Base-by-base conservation (phyloP, 2,329 filamentous ascomycete species). In the Elsinoe ampelina region DNA sequence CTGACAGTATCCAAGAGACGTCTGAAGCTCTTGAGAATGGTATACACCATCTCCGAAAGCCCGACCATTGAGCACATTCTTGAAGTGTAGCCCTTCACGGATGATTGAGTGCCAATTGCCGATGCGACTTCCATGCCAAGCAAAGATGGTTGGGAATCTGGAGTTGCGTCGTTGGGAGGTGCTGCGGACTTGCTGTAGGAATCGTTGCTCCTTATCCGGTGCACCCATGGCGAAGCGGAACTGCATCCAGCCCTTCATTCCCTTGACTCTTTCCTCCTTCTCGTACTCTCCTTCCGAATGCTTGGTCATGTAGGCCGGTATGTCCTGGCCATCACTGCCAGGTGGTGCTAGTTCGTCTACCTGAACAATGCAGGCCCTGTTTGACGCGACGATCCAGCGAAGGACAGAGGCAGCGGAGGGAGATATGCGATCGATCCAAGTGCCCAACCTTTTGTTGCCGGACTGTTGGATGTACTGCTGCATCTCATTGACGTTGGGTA, bases 71-170 rank as follows among this genome's bases (percentile, higher is more conserved):
- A 67, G 41, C 0, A 73, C 71, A 1, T 79, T 69, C 3, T 81
- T 79, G 71, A 84, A 95, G 67, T 95, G 81, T 5, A 96, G 74
- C 0, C 91, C 90, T 59, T 86, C 82, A 32, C 90, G 82, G 60
- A 95, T 82, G 63, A 96, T 95, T 63, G 85, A 87, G 69, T 96
- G 91, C 91, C 91, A 95, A 64, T 95, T 95, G 2, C 69, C 62
- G 2, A 95, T 61, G 0, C 73, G 68, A 64, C 88, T 95, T 5
- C 90, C 91, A 68, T 96, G 91, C 84, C 87, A 95, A 0, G 87
- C 89, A 64, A 95, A 89, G 1, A 95, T 69, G 0, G 88, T 92
- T 0, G 87, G 86, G 62, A 81, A 75, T 58, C 70, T 61, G 45
- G 75, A 62, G 38, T 70, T 69, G 15, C 75, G 64, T 5, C 72